phyloP scores from a whole-genome alignment of 2,329 filamentous ascomycete genomes.

The Gnomoniopsis sp. region DNA sequence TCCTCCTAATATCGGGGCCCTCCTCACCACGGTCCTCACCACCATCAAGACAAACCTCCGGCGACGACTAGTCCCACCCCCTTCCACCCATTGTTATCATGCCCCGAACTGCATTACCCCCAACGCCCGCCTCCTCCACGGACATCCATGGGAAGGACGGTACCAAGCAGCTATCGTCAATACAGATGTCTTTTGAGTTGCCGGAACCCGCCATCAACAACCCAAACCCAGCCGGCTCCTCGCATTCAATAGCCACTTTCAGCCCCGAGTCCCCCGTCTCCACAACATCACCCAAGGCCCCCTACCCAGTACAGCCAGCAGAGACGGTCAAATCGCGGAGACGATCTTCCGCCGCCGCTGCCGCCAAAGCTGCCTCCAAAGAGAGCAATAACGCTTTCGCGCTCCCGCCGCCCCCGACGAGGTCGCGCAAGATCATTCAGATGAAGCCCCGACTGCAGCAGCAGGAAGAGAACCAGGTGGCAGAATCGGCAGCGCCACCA shows the following conservation, averaged over 20 bases:
- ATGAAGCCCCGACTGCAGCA: conserved; percentile 72
- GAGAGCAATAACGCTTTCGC: conserved; percentile 48
- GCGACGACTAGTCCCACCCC: neutral
- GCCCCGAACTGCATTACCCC: conserved; percentile 64
- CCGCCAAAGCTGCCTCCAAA: conserved; percentile 23
- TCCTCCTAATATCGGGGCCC: neutral
- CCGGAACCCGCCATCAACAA: conserved; percentile 69
- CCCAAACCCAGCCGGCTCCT: conserved; percentile 28
- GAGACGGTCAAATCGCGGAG: conserved; percentile 53
- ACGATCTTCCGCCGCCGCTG: conserved; percentile 43
- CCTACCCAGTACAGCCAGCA: conserved; percentile 46
- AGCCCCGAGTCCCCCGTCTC: conserved; percentile 13
- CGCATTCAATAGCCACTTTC: neutral
- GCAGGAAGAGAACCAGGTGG: conserved; percentile 37
- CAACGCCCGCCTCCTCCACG: conserved; percentile 75
- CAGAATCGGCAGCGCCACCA: conserved; percentile 20
- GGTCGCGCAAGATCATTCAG: conserved; percentile 94
- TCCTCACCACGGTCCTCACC: neutral
- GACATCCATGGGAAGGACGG: conserved; percentile 74
- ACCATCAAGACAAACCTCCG: conserved; percentile 15
- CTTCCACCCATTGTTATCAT: conserved; percentile 38
- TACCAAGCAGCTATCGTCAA: conserved; percentile 52
- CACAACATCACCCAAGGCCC: conserved; percentile 25
- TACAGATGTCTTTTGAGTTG: conserved; percentile 70
- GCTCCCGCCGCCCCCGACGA: conserved; percentile 86